Evolutionary conservation across 1,139 yeast genomes (phyloP), one percentile per base, ranked within the genome.

Genomic region (Geotrichum restrictum): DNA sequence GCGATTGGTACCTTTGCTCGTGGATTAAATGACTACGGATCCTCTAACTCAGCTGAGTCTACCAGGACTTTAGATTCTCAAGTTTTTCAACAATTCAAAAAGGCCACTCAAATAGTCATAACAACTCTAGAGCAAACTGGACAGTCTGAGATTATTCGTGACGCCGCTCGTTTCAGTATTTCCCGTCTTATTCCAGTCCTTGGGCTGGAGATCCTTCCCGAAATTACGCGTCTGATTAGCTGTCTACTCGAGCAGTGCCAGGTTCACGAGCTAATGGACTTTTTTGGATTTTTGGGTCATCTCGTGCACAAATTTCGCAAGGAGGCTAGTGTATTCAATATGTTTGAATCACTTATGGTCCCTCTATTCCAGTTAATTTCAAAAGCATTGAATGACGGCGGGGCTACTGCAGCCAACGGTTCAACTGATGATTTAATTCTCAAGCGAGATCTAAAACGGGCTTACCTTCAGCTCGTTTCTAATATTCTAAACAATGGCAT

Each of bases 1-100:
- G 93, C 97, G 0, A 80, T 93, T 51, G 97, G 97, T 37, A 88
- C 96, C 0, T 78, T 91, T 63, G 86, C 91, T 1, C 79, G 93
- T 64, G 98, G 98, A 1, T 83, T 86, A 61, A 85, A 82, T 58
- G 76, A 75, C 39, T 48, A 49, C 22, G 55, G 55, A 8, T 48
- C 53, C 11, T 34, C 52, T 31, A 55, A 34, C 18, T 48, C 51
- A 16, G 51, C 49, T 14, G 51, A 24, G 14, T 36, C 49, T 31
- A 31, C 38, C 18, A 48, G 45, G 59, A 56, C 19, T 22, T 39
- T 56, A 43, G 57, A 64, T 10, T 45, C 60, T n/a, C 41, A 39
- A n/a, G 56, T 78, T 27, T 70, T 78, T 16, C 76, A 73, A 53
- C 85, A 82, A 63, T 79, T 88, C 60, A 74, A 79, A 56, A 81